Base-by-base conservation (phyloP, 192 early-diverging fungal genomes). In the Thamnidium elegans region DNA sequence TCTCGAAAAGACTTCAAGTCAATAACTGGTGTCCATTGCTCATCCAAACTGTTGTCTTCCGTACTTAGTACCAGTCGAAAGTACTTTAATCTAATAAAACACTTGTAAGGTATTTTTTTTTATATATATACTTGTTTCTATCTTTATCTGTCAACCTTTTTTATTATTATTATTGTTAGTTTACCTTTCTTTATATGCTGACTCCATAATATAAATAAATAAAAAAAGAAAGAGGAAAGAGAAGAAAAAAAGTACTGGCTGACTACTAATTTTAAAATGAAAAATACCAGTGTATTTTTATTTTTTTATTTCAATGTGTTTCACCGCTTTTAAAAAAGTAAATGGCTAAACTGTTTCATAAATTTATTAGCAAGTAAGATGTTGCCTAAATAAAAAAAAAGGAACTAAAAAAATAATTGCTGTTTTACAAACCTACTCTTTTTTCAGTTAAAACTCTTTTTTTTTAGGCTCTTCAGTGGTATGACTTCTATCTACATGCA, bases 1-100 rank as follows among this genome's bases (percentile, higher is more conserved):
- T 81, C 73, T 48, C 78, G 69, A 71, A 87, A 87, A 31, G 50
- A 52, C 20, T 77, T 74, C 36, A 79, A 67, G 45, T 85, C 79
- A 56, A 84, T 77, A 19, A 72, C 67, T 46, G 70, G 70, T 23
- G 47, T 69, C 60, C 67, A 67, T 17, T 34, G 20, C 9, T 51
- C 31, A 34, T 67, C 62, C 9, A 61, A 50, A 20, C 31, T 20
- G 5, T 56, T 39, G 11, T 45, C 19, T 20, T 63, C 19, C 11
- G 30, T 47, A 50, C 47, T 58, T 9, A 67, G 21, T 17, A 58
- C 63, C 3, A 23, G 21, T 23, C 60, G 50, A 61, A 73, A 73
- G 50, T 61, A 68, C 32, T 68, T 63, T 14, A 73, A 55, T 59
- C 71, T 59, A 47, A 21, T 10, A 5, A 30, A 51, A n/a, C 1